Evolutionary conservation across 164 flowering plant genomes (phyloP), one percentile per base, ranked within the genome.

Genomic region (Chimonanthus praecox): DNA sequence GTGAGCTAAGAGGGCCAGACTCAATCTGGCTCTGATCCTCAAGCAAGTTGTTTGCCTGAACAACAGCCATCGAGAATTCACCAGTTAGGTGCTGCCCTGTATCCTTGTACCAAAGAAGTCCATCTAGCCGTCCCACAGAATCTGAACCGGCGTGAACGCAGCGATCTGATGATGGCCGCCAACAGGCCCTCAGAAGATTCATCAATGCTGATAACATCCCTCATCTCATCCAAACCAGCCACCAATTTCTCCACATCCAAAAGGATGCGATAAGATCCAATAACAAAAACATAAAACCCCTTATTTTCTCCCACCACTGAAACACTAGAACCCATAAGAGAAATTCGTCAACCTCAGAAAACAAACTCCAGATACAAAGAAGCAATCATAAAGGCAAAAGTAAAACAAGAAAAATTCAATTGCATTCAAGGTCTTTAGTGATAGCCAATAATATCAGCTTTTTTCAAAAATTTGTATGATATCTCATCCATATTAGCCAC

Each of bases 11-110:
- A 70, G 86, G 74, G 5, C 97, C 94, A 1, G 93, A 88, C 77
- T 92, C 94, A 9, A 92, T 60, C 79, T 90, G 97, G 78, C 94
- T 92, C 73, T 90, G 93, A 83, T 92, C 97, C 87, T 92, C 97
- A 13, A 89, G 88, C 68, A 91, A 82, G 75, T 81, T 85, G 70
- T 91, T 91, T 66, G 97, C 97, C 72, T 91, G 94, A 66, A 91
- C 91, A 0, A 90, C 97, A 48, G 94, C 92, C 92, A 91, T 90
- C 0, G 94, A 92, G 71, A 88, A 92, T 9, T 90, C 94, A 45
- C 97, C 97, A 74, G 79, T 81, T 69, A 84, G 61, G 72, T 88
- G 97, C 68, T 92, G 94, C 7, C 94, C 97, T 11, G 72, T 71
- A 74, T 92, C 97, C 80, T 88, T 90, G 85, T 89, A 92, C 97